Percentiles rank a stretch among this genome's conserved stretches.
Evolutionary conservation across 345 rosid species (phyloP).

Genomic region (Rhodamnia rubescens): DNA sequence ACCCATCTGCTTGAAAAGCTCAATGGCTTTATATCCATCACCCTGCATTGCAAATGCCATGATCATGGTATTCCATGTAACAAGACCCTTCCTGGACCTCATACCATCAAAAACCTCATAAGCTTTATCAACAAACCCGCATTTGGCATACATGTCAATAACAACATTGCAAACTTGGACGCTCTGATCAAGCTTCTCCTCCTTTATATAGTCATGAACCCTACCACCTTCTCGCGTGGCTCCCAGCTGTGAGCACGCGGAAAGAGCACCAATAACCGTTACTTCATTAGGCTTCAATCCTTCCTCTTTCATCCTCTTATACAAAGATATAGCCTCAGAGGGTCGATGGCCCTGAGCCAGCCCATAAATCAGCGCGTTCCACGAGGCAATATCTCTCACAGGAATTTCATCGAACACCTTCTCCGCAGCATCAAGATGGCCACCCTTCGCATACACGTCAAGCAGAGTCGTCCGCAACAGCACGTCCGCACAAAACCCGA

Average conservation of each 20-base stretch:
- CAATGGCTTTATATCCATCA: constrained; percentile 46
- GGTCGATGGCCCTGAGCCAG: constrained; percentile 54
- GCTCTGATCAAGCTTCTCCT: constrained; percentile 39
- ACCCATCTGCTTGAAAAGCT: constrained; percentile 46
- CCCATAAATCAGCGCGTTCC: constrained; percentile 83
- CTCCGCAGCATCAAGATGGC: constrained; percentile 31
- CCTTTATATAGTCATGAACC: constrained; percentile 32
- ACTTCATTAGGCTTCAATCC: constrained; percentile 48
- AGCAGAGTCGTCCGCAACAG: constrained; percentile 69
- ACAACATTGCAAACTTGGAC: constrained; percentile 61
- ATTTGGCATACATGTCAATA: constrained; percentile 78
- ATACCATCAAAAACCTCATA: constrained; percentile 40
- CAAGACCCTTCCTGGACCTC: constrained; percentile 31
- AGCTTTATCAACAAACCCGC: constrained; percentile 69
- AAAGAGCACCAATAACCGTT: constrained; percentile 64
- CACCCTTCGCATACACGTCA: constrained; percentile 58
- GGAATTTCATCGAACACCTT: constrained; percentile 72
- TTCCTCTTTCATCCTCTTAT: constrained; percentile 40
- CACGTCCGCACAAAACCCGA: constrained; percentile 55
- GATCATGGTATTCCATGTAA: constrained; percentile 90
- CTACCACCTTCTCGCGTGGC: constrained; percentile 55
- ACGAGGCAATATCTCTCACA: constrained; percentile 57
- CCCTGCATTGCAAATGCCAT: constrained; percentile 85
- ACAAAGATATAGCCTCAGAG: constrained; percentile 52
- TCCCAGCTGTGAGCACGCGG: constrained; percentile 76